Percentiles rank a stretch among this genome's conserved stretches.
These are phyloP conservation scores for Erysimum cheiri DNA, from an alignment of 441 rosid genomes.

Conservation along the genomic window DNA sequence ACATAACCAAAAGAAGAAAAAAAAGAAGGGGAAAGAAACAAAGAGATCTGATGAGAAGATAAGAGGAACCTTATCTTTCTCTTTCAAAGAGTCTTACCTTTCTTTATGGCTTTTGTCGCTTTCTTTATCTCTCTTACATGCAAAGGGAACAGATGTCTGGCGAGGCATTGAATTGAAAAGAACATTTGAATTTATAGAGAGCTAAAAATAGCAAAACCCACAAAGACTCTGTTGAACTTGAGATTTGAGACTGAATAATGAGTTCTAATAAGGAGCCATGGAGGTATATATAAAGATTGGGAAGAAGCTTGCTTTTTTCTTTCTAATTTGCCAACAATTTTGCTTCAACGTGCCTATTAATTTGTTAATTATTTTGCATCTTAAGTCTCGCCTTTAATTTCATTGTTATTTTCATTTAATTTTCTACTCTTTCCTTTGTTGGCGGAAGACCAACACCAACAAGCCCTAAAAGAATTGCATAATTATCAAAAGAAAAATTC, in stretches of 20 bases:
- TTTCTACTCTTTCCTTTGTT: slow-evolving; percentile 27
- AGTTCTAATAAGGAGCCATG: neutral
- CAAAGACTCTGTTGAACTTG: slow-evolving; percentile 17
- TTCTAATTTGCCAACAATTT: neutral
- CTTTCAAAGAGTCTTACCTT: slow-evolving; percentile 33
- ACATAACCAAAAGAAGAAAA: slow-evolving; percentile 13
- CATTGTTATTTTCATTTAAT: neutral
- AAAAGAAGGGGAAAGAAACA: slow-evolving; percentile 8
- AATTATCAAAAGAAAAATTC: neutral
- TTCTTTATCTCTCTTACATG: slow-evolving; percentile 45
- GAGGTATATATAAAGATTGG: slow-evolving; percentile 25
- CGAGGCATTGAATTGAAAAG: slow-evolving; percentile 37
- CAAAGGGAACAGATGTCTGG: slow-evolving; percentile 44
- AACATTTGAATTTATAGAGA: slow-evolving; percentile 29
- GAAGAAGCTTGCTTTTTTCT: neutral
- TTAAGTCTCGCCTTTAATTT: neutral
- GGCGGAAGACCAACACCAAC: slow-evolving; percentile 38
- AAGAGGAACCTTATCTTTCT: slow-evolving; percentile 36
- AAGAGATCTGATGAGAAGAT: slow-evolving; percentile 41
- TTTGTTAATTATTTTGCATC: neutral
- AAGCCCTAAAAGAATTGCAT: slow-evolving; percentile 24
- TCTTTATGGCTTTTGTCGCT: slow-evolving; percentile 44
- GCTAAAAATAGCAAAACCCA: slow-evolving; percentile 35
- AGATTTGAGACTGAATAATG: slow-evolving; percentile 19
- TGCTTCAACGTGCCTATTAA: slow-evolving; percentile 1